phyloP scores from a whole-genome alignment of 495 filamentous ascomycete genomes.

The Penicillium ochrochloron region DNA sequence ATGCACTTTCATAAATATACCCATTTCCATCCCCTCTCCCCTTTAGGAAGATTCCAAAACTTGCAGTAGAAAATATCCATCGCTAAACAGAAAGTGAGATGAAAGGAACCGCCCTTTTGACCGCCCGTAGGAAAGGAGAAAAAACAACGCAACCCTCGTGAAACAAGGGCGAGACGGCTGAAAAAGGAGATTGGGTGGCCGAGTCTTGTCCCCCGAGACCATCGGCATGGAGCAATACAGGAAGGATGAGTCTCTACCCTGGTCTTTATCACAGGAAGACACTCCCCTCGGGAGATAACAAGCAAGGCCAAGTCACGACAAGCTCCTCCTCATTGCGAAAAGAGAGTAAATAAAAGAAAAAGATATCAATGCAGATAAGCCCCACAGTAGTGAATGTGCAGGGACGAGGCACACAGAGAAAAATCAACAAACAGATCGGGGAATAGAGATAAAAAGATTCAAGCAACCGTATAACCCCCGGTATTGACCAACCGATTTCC shows the following conservation, averaged over 20 bases:
- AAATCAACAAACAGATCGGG: conserved; percentile 22
- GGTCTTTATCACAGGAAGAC: background rate
- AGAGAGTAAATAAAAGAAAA: conserved; percentile 5
- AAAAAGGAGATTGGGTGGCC: background rate
- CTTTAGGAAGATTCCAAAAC: background rate
- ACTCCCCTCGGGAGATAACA: background rate
- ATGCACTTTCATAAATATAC: conserved; percentile 27
- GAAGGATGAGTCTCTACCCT: background rate
- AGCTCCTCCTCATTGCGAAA: background rate
- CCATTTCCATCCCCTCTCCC: conserved; percentile 2
- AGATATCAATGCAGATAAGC: conserved; percentile 16
- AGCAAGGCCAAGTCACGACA: background rate
- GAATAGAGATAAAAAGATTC: conserved; percentile 14
- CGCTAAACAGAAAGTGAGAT: conserved; percentile 12
- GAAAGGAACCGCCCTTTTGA: conserved; percentile 16
- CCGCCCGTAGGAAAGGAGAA: conserved; percentile 9
- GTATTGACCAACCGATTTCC: conserved; percentile 10
- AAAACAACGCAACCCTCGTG: conserved; percentile 7
- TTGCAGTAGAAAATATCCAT: conserved; percentile 8
- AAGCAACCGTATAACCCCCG: conserved; percentile 24
- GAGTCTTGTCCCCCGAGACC: background rate
- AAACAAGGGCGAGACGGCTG: conserved; percentile 7
- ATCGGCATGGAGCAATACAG: background rate
- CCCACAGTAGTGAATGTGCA: conserved; percentile 16
- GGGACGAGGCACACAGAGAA: background rate